Conservation (phyloP, 768 basidiomycete genomes). For the Lentinula edodes region DNA sequence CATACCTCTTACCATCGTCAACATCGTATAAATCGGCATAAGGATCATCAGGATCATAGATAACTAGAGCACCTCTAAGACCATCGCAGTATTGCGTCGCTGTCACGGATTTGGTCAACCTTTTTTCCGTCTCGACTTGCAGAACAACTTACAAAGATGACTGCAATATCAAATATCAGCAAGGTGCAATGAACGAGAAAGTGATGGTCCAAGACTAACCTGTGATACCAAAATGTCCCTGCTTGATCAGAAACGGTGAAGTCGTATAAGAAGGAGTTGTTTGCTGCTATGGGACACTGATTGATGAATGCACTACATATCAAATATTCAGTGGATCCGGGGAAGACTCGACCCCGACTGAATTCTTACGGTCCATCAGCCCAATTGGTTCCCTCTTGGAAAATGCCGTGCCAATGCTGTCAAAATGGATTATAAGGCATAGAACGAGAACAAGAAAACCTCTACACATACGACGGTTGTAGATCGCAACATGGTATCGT, state of each 20-base stretch:
- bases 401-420: conserved; percentile 30
- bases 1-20: conserved; percentile 31
- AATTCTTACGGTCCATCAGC: conserved; percentile 19
- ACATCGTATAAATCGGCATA: conserved; percentile 34
- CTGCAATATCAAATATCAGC: not conserved
- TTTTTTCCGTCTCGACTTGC: conserved; percentile 24
- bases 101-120: conserved; percentile 23
- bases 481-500: conserved; percentile 30
- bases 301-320: conserved; percentile 22
- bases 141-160: conserved; percentile 21
- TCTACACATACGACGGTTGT: conserved; percentile 32
- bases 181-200: not conserved
- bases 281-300: conserved; percentile 39
- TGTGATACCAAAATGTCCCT: conserved; percentile 42
- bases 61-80: conserved; percentile 33
- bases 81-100: conserved; percentile 30
- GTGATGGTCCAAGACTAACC: not conserved
- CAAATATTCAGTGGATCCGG: not conserved
- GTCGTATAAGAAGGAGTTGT: conserved; percentile 32
- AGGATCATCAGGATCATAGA: conserved; percentile 44
- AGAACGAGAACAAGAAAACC: not conserved
- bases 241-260: conserved; percentile 32
- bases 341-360: not conserved
- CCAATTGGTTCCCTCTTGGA: conserved; percentile 24
- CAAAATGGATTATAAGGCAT: not conserved